phyloP scores from a whole-genome alignment of 2,329 filamentous ascomycete species.

The Arthroderma uncinatum region DNA sequence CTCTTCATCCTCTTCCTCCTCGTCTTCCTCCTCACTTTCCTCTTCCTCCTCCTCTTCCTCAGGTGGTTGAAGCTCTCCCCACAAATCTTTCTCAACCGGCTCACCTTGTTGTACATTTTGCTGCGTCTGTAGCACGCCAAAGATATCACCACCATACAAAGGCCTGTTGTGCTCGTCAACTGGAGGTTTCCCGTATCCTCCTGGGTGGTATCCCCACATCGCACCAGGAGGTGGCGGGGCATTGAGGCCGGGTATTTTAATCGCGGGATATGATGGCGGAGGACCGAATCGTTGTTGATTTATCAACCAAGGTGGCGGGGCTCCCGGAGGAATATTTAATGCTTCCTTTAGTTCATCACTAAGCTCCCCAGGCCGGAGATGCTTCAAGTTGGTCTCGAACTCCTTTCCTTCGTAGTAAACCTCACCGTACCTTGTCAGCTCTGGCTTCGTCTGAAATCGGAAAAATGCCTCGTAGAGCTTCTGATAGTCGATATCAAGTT shows the following conservation, averaged over 20 bases:
- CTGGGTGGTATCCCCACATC: constrained; percentile 88
- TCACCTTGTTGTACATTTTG: constrained; percentile 57
- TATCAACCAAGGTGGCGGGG: constrained; percentile 92
- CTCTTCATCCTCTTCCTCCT: constrained; percentile 55
- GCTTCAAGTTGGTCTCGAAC: constrained; percentile 85
- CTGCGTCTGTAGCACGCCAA: constrained; percentile 60
- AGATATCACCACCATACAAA: constrained; percentile 87
- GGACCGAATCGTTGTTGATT: constrained; percentile 91
- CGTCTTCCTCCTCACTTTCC: constrained; percentile 58
- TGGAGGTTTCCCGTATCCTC: constrained; percentile 91
- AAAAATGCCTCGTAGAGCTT: constrained; percentile 98
- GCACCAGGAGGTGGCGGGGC: constrained; percentile 81
- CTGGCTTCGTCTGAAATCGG: constrained; percentile 90
- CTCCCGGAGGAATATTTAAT: constrained; percentile 82
- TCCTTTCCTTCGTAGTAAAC: constrained; percentile 99
- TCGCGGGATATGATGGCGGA: constrained; percentile 86
- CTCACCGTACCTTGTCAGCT: constrained; percentile 86
- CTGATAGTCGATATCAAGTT: constrained; percentile 95
- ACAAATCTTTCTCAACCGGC: constrained; percentile 73
- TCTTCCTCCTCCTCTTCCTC: constrained; percentile 58
- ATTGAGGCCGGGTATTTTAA: constrained; percentile 90
- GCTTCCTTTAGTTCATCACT: constrained; percentile 85
- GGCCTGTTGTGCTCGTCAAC: constrained; percentile 88
- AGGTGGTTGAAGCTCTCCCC: constrained; percentile 80
- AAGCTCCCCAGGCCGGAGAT: constrained; percentile 80